Evolutionary conservation across 352 stramenopile species (phyloP), one percentile per base, ranked within the genome.

Genomic region (Globisporangium uncinulatum): DNA sequence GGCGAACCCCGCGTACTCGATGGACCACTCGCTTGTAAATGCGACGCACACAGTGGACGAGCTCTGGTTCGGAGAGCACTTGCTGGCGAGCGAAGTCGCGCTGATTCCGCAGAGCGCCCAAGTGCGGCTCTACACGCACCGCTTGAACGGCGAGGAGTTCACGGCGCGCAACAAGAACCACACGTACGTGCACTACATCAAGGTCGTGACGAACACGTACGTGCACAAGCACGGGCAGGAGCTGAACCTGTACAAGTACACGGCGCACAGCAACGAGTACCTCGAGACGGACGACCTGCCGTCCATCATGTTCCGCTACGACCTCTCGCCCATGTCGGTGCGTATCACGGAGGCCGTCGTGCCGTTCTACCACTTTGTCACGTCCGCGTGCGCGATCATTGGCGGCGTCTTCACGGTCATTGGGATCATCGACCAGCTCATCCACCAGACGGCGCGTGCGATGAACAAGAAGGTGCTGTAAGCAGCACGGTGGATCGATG

Each of bases 111-210:
- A 89, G 58, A 83, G 88, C 37, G 89, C 89, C 41, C 88, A 96
- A 54, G 73, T 91, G 61, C 74, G 97, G 68, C 82, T 96, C 56
- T 94, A 98, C 73, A 97, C 90, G 67, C 84, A 96, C 67, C 89
- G 95, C 14, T 85, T 99, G 59, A 93, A 98, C 70, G 88, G 92
- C 48, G 72, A 89, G 48, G 65, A 83, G 9, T 99, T 97, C 58
- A 84, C 87, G 45, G 96, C 89, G 21, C 85, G 85, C 54, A 79
- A 95, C 65, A 94, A 96, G 67, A 97, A 99, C 74, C 88, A 97
- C 73, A 98, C 96, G 59, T 97, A 97, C 66, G 95, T 99, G 78
- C 97, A 99, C 76, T 99, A 99, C 83, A 98, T 99, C 65, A 99
- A 99, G 74, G 95, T 99, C 29, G 93, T 98, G 64, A 98, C 92